Percentiles rank a stretch among this genome's conserved stretches.
These are phyloP conservation scores for Boeremia exigua DNA, from an alignment of 2,329 filamentous ascomycete species.

Conservation along the genomic window DNA sequence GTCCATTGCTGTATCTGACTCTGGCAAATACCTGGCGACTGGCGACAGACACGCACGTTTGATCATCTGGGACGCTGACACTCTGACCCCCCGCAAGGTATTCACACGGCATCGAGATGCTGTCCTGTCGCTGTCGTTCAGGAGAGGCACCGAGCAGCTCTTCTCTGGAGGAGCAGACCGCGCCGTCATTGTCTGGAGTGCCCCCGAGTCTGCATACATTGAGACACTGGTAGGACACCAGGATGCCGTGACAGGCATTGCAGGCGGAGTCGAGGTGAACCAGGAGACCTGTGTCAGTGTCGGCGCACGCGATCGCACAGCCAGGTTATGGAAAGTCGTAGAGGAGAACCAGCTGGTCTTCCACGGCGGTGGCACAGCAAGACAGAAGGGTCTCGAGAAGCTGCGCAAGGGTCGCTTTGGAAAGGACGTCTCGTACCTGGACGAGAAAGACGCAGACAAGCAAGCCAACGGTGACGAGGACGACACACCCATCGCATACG, in stretches of 20 bases:
- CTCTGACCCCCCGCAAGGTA: constrained; percentile 77
- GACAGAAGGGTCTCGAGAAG: constrained; percentile 48
- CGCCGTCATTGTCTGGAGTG: constrained; percentile 93
- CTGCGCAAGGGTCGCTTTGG: constrained; percentile 45
- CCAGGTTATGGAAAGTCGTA: constrained; percentile 91
- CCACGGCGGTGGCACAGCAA: constrained; percentile 72
- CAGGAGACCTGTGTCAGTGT: constrained; percentile 91
- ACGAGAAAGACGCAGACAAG: constrained; percentile 60
- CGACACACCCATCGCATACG: constrained; percentile 53
- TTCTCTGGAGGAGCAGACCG: constrained; percentile 91
- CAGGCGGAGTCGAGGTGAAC: constrained; percentile 62
- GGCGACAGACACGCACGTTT: constrained; percentile 84
- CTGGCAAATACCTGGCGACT: constrained; percentile 89
- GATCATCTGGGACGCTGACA: constrained; percentile 85
- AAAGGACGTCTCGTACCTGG: constrained; percentile 33
- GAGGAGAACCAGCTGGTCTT: constrained; percentile 97
- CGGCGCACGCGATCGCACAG: constrained; percentile 88
- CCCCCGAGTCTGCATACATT: constrained; percentile 90
- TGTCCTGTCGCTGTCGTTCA: constrained; percentile 84
- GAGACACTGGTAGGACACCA: constrained; percentile 97
- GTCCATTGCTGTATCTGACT: constrained; percentile 82
- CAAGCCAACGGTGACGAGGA: constrained; percentile 45
- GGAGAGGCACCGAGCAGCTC: constrained; percentile 84
- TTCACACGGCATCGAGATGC: constrained; percentile 93
- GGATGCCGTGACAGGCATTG: constrained; percentile 84